Evolutionary conservation across 75 land plant species (phyloP).

Genomic region (Larix kaempferi): DNA sequence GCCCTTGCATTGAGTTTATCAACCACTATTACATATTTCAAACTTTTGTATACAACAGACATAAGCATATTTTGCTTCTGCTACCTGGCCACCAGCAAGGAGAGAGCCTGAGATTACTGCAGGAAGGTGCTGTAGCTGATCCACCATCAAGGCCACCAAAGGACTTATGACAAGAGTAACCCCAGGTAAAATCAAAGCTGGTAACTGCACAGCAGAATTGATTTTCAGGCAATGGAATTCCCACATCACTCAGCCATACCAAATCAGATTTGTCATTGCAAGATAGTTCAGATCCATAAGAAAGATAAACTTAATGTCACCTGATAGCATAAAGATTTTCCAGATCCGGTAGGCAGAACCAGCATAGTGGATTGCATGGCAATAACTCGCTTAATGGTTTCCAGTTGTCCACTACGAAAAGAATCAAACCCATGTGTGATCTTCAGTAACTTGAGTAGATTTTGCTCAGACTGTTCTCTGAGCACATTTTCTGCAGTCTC

Average conservation of each 20-base stretch:
- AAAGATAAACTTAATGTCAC: constrained; percentile 18
- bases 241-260: neutral
- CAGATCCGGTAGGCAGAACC: constrained; percentile 94
- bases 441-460: constrained; percentile 57
- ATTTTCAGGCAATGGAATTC: neutral
- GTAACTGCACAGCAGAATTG: constrained; percentile 37
- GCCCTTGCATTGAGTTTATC: neutral
- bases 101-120: constrained; percentile 69
- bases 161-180: constrained; percentile 90
- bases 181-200: constrained; percentile 85
- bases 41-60: neutral
- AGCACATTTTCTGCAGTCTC: constrained; percentile 39
- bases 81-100: constrained; percentile 82
- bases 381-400: constrained; percentile 69
- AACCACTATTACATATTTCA: neutral
- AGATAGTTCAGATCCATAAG: neutral
- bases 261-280: neutral
- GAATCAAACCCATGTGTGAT: constrained; percentile 62
- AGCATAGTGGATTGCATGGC: constrained; percentile 80
- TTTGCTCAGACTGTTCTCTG: constrained; percentile 59
- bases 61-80: neutral
- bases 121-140: constrained; percentile 82
- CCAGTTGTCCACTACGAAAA: constrained; percentile 85
- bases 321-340: constrained; percentile 95
- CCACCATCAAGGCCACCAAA: constrained; percentile 91